These are phyloP conservation scores for Paecilomyces variotii DNA, from an alignment of 2,329 filamentous ascomycete species.

Conservation along the genomic window DNA sequence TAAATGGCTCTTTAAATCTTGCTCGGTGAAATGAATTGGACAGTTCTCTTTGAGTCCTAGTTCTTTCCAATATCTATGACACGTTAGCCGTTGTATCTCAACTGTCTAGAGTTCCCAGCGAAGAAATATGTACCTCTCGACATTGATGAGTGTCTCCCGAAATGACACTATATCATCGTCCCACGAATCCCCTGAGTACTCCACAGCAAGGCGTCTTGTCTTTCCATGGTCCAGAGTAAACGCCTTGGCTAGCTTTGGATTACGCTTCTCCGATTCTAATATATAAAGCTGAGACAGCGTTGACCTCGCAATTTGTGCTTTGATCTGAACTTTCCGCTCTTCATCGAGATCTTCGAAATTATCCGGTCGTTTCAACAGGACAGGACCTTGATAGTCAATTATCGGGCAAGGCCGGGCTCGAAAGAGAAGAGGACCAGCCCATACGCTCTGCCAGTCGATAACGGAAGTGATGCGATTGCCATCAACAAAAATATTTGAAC, in stretches of 20 bases:
- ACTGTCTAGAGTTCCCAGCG: neutral
- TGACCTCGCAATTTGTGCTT: slow-evolving; percentile 12
- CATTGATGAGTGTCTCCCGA: slow-evolving; percentile 16
- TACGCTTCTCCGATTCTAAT: slow-evolving; percentile 10
- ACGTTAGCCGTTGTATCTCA: neutral
- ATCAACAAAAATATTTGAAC: neutral
- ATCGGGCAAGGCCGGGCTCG: neutral
- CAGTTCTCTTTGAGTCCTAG: slow-evolving; percentile 11
- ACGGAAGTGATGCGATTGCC: neutral
- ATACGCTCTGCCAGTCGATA: neutral
- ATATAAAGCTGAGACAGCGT: slow-evolving; percentile 16
- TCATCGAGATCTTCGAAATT: neutral
- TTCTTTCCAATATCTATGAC: slow-evolving; percentile 13
- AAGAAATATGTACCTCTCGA: slow-evolving; percentile 13
- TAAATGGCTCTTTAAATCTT: slow-evolving; percentile 11
- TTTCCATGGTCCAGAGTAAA: slow-evolving; percentile 16
- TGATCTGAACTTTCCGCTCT: slow-evolving; percentile 8
- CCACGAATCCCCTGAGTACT: slow-evolving; percentile 15
- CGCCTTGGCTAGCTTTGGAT: slow-evolving; percentile 9
- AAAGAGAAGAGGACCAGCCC: neutral
- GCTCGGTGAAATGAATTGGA: slow-evolving; percentile 15
- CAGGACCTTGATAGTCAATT: neutral
- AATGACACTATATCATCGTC: slow-evolving; percentile 17
- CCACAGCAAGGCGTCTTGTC: slow-evolving; percentile 12
- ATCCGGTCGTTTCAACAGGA: neutral